Evolutionary conservation across 129 eudicot species (phyloP).

Genomic region (Pseudognaphalium luteoalbum): DNA sequence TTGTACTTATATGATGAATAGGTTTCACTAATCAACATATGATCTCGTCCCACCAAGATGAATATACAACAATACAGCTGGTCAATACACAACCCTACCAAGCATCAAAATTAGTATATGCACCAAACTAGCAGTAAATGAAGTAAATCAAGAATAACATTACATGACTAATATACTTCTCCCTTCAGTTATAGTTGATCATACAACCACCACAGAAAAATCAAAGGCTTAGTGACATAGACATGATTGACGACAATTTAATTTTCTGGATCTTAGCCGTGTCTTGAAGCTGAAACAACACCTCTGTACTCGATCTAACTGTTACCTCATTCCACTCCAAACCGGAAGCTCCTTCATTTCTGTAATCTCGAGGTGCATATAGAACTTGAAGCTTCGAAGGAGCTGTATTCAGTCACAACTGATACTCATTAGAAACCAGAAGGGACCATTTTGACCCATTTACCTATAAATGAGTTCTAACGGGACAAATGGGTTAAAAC

Average conservation of each 20-base stretch:
- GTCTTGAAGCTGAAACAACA: slow-evolving; percentile 65
- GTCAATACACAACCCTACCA: neutral
- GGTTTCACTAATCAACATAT: neutral
- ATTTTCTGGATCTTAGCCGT: slow-evolving; percentile 60
- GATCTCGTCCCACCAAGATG: neutral
- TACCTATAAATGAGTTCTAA: neutral
- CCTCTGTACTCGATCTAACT: slow-evolving; percentile 79
- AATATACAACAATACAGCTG: neutral
- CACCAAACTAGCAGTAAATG: slow-evolving; percentile 1
- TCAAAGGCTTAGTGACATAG: slow-evolving; percentile 65
- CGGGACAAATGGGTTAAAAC: neutral
- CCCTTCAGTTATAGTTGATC: neutral
- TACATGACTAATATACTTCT: neutral
- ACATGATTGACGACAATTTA: slow-evolving; percentile 68
- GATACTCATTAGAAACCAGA: neutral
- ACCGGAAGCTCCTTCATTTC: slow-evolving; percentile 62
- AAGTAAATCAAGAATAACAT: slow-evolving; percentile 3
- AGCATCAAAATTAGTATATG: neutral
- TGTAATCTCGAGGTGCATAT: slow-evolving; percentile 64
- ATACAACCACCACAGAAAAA: slow-evolving; percentile 15
- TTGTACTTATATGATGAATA: neutral
- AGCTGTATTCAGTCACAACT: slow-evolving; percentile 47
- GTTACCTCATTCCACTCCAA: slow-evolving; percentile 67
- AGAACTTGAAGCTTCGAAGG: slow-evolving; percentile 73
- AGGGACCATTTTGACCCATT: neutral